Evolutionary conservation across 345 rosid genomes (phyloP), one percentile per base, ranked within the genome.

Genomic region (Bruguiera parviflora): DNA sequence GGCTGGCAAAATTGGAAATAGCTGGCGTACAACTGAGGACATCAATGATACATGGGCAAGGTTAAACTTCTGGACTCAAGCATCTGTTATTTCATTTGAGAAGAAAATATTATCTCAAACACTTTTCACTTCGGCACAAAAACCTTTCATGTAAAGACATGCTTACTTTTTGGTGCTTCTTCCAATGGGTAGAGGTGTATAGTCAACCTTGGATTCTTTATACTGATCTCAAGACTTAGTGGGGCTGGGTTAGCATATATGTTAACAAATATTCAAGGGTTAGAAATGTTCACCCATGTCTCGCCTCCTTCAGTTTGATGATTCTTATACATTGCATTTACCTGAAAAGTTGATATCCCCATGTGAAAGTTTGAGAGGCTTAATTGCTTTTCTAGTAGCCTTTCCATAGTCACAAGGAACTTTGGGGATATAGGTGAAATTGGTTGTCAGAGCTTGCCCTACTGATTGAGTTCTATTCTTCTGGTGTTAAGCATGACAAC

Each of bases 11-110:
- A 85, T 91, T 76, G 98, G 97, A 71, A 94, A 94, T 83, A 94
- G 98, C 83, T 94, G 98, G 98, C 97, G 97, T 56, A 94, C 96
- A 20, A 88, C 97, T 7, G 92, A 83, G 56, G 98, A 94, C 82
- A 94, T 94, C 75, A 91, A 87, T 53, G 98, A 91, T 70, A 70
- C 98, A 70, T 94, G 98, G 98, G 96, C 79, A 76, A 94, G 98
- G 98, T 94, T 69, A 62, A 70, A 76, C 65, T 77, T 72, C 75
- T 76, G 31, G 70, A 69, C 56, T 31, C 27, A 25, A 21, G 21
- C 16, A 52, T 11, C 22, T 56, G 59, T 47, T 52, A 32, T 37
- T 28, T 22, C 43, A 32, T 70, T 35, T 18, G 22, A 49, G 8
- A 18, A 16, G 5, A 53, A 53, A n/a, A 37, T 63, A 21, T 19